Evolutionary conservation across 2,329 filamentous ascomycete genomes (phyloP), one percentile per base, ranked within the genome.

Genomic region (Chrysosporium queenslandicum): DNA sequence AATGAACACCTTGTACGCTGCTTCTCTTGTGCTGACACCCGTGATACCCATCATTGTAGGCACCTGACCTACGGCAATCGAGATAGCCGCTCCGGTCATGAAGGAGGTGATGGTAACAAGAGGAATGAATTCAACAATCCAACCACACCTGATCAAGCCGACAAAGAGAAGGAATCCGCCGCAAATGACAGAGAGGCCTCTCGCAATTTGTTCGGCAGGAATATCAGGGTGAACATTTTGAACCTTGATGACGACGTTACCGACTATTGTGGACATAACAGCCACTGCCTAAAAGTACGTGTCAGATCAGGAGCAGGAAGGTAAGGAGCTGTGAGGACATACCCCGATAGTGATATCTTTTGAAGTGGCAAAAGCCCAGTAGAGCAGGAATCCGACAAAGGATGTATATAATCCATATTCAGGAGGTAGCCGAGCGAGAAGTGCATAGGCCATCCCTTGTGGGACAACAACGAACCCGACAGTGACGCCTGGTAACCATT

Each of bases 51-150:
- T 74, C 0, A 84, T 73, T 1, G 77, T 77, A 2, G 74, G 77
- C 52, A 85, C 74, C 61, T 85, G 81, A n/a, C 79, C 80, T 46
- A 83, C 75, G 20, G 79, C 76, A 60, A 85, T 84, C 27, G 79
- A 81, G 45, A 85, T 77, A 21, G 80, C 81, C 1, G 81, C 80
- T 1, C 81, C 80, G 0, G 80, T 81, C 58, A 85, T 82, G 67
- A 83, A 84, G 3, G 81, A 81, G 5, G 73, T 79, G 0, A 85
- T 71, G 1, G 84, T 78, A 0, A 81, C 81, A 1, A 81, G 73
- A 0, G 81, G 83, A 58, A 85, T 78, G 58, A 82, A 84, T 55
- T 85, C 80, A 18, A 85, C 72, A 4, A 84, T 69, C 61, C 82
- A 85, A 0, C 81, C 81, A 4, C 84, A 75, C 49, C 80, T 81